Evolutionary conservation across 1,139 yeast genomes (phyloP).

Genomic region (Lodderomyces metapsilosis): DNA sequence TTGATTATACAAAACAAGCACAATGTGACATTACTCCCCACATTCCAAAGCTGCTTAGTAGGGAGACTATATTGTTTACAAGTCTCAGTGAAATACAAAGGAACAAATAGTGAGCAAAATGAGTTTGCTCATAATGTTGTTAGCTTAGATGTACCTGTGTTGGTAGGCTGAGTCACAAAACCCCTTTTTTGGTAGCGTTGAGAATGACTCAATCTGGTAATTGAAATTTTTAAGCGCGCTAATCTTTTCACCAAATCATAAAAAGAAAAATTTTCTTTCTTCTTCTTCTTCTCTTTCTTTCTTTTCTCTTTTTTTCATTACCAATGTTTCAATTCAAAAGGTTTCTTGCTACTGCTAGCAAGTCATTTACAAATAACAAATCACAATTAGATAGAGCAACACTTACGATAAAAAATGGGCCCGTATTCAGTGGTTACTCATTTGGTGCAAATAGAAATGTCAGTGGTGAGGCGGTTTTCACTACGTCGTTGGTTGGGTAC

Average conservation of each 20-base stretch:
- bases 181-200: background rate
- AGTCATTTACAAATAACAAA: conserved; percentile 33
- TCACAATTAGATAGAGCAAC: conserved; percentile 75
- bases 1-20: conserved; percentile 34
- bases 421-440: conserved; percentile 87
- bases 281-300: conserved; percentile 2
- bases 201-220: conserved; percentile 31
- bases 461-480: conserved; percentile 96
- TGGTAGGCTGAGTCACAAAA: conserved; percentile 31
- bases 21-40: conserved; percentile 41
- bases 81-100: conserved; percentile 39
- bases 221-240: conserved; percentile 33
- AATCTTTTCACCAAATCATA: conserved; percentile 1
- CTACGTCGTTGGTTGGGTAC: conserved; percentile 95
- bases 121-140: conserved; percentile 37
- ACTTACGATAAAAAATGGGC: conserved; percentile 88
- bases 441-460: conserved; percentile 92
- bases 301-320: background rate
- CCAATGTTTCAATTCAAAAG: conserved; percentile 9
- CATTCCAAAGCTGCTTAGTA: conserved; percentile 44
- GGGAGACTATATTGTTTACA: conserved; percentile 45
- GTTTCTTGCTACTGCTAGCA: conserved; percentile 39
- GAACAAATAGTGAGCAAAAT: conserved; percentile 33
- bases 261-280: conserved; percentile 6
- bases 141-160: conserved; percentile 40